Evolutionary conservation across 768 basidiomycete species (phyloP).

Genomic region (Rhizopogon salebrosus): DNA sequence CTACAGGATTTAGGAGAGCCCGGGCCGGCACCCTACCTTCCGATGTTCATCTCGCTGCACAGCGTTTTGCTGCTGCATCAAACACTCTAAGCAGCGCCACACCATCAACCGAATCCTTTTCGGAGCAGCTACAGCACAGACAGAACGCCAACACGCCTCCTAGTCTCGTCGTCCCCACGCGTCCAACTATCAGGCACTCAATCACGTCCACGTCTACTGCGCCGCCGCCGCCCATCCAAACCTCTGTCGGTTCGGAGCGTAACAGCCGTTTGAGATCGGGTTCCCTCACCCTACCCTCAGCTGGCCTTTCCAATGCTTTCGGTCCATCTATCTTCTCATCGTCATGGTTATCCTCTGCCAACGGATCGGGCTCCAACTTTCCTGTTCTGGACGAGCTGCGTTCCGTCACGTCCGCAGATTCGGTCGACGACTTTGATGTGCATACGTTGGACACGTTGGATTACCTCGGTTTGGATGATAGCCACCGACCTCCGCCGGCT

Average conservation of each 20-base stretch:
- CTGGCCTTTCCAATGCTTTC: constrained; percentile 76
- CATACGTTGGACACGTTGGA: constrained; percentile 96
- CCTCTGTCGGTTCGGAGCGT: constrained; percentile 43
- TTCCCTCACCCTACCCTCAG: constrained; percentile 81
- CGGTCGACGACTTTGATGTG: constrained; percentile 83
- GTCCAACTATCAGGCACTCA: constrained; percentile 74
- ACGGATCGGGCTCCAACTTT: constrained; percentile 50
- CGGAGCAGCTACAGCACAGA: constrained; percentile 37
- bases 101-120: constrained; percentile 45
- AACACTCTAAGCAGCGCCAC: constrained; percentile 47
- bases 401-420: constrained; percentile 75
- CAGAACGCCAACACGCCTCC: constrained; percentile 34
- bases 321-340: constrained; percentile 87
- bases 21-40: constrained; percentile 98
- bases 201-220: constrained; percentile 58
- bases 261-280: constrained; percentile 88
- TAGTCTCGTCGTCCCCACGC: constrained; percentile 41
- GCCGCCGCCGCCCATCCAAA: constrained; percentile 37
- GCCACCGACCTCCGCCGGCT: constrained; percentile 68
- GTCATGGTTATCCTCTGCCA: constrained; percentile 74
- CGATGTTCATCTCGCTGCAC: constrained; percentile 84
- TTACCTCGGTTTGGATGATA: constrained; percentile 91
- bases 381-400: constrained; percentile 75
- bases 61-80: constrained; percentile 70
- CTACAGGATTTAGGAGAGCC: constrained; percentile 86